These are phyloP conservation scores for Emericellopsis cladophorae DNA, from an alignment of 2,329 filamentous ascomycete species.

Conservation along the genomic window DNA sequence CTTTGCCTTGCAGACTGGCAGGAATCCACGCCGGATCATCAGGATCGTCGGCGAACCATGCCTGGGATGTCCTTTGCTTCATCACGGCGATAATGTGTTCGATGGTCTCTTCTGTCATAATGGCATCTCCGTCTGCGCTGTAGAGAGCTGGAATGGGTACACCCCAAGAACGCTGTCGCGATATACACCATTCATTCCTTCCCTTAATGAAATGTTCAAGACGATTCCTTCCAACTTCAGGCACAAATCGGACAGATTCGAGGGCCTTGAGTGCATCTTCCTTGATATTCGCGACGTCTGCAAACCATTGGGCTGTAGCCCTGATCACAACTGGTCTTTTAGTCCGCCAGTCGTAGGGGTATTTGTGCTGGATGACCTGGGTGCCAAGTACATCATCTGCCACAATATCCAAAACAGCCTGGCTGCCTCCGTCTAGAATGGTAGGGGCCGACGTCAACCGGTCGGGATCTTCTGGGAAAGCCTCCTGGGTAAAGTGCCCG, in stretches of 20 bases:
- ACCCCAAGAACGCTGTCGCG: conserved; percentile 88
- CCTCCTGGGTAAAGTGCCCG: conserved; percentile 69
- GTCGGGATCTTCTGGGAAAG: conserved; percentile 57
- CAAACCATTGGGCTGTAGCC: conserved; percentile 96
- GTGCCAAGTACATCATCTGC: conserved; percentile 51
- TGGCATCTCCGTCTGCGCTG: conserved; percentile 55
- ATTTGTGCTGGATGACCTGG: conserved; percentile 75
- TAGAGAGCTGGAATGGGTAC: conserved; percentile 92
- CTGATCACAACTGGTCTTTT: conserved; percentile 84
- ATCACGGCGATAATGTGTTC: conserved; percentile 76
- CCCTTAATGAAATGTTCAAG: conserved; percentile 78
- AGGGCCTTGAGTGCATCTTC: conserved; percentile 57
- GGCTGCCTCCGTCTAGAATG: conserved; percentile 58
- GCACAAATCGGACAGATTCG: conserved; percentile 63
- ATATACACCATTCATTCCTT: conserved; percentile 95
- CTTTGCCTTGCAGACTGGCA: conserved; percentile 36
- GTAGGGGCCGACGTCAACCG: conserved; percentile 53
- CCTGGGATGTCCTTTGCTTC: conserved; percentile 66
- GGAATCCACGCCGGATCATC: conserved; percentile 72
- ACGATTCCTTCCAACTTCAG: conserved; percentile 57
- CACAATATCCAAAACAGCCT: conserved; percentile 58
- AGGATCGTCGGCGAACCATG: conserved; percentile 80
- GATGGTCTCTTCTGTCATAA: conserved; percentile 70
- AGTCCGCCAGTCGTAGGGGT: conserved; percentile 95
- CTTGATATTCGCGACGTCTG: conserved; percentile 78